Percentiles rank a stretch among this genome's conserved stretches.
phyloP scores from a whole-genome alignment of 345 rosid genomes.

The Balakata baccata region DNA sequence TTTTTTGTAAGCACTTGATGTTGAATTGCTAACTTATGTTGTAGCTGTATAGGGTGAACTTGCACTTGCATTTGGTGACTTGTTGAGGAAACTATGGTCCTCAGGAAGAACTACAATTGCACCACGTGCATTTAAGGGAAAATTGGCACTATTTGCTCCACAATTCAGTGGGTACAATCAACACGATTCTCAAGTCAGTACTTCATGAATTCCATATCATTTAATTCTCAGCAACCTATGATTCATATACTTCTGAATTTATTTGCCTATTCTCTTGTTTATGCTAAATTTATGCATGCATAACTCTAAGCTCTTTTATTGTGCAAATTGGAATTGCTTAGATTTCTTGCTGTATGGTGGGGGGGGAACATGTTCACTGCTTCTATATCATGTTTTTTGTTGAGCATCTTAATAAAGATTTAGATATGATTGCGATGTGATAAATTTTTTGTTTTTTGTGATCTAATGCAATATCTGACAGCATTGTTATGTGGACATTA shows the following conservation, averaged over 20 bases:
- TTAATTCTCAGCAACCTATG: neutral
- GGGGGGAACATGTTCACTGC: neutral
- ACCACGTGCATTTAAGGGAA: slow-evolving; percentile 76
- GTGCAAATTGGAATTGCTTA: neutral
- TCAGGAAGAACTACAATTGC: slow-evolving; percentile 56
- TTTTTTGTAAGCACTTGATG: slow-evolving; percentile 4
- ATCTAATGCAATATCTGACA: neutral
- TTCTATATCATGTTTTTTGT: neutral
- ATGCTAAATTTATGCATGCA: neutral
- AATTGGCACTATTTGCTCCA: slow-evolving; percentile 83
- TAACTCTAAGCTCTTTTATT: neutral
- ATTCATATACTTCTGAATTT: neutral
- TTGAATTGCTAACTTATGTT: slow-evolving; percentile 27
- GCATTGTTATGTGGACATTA: neutral
- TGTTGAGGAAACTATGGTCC: slow-evolving; percentile 81
- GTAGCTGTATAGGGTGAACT: slow-evolving; percentile 78
- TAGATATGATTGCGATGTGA: too few species aligned
- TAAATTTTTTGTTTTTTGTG: too few species aligned
- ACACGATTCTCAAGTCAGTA: slow-evolving; percentile 92
- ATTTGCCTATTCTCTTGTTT: neutral
- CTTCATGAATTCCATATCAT: slow-evolving; percentile 5
- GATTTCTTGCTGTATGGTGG: too few species aligned
- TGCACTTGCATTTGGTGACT: slow-evolving; percentile 79
- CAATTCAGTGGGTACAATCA: slow-evolving; percentile 97
- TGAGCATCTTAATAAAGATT: too few species aligned